phyloP scores from a whole-genome alignment of 83 land plant species.

The Larix sibirica region DNA sequence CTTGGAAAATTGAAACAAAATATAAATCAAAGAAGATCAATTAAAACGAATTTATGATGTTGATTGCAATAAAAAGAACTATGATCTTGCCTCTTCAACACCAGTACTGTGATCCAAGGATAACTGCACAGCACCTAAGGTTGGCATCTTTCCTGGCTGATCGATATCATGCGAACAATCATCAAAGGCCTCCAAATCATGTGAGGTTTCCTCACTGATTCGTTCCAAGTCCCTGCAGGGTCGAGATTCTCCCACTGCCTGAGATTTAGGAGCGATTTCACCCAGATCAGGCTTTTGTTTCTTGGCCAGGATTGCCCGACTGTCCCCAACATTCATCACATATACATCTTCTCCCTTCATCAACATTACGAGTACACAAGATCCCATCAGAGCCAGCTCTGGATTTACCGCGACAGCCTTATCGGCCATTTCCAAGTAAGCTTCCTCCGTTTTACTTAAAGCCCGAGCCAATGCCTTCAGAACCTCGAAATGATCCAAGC shows the following conservation, averaged over 20 bases:
- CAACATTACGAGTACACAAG: constrained; percentile 97
- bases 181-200: constrained; percentile 40
- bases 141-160: constrained; percentile 22
- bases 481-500: constrained; percentile 69
- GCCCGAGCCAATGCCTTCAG: constrained; percentile 81
- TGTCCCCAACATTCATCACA: constrained; percentile 97
- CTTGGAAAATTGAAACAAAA: not conserved
- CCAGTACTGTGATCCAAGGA: constrained; percentile 73
- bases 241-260: constrained; percentile 6
- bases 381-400: constrained; percentile 92
- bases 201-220: constrained; percentile 52
- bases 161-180: constrained; percentile 32
- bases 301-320: constrained; percentile 87
- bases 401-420: constrained; percentile 82
- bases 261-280: constrained; percentile 24
- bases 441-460: constrained; percentile 78
- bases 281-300: constrained; percentile 55
- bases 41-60: not conserved
- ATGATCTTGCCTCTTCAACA: constrained; percentile 45
- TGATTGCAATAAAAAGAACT: not conserved
- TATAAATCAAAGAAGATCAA: not conserved
- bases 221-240: constrained; percentile 52
- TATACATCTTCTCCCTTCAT: constrained; percentile 99
- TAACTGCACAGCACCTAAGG: constrained; percentile 59
- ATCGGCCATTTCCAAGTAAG: constrained; percentile 84